phyloP scores from a whole-genome alignment of 1,284 basidiomycete species.

The Butyriboletus appendiculatus region DNA sequence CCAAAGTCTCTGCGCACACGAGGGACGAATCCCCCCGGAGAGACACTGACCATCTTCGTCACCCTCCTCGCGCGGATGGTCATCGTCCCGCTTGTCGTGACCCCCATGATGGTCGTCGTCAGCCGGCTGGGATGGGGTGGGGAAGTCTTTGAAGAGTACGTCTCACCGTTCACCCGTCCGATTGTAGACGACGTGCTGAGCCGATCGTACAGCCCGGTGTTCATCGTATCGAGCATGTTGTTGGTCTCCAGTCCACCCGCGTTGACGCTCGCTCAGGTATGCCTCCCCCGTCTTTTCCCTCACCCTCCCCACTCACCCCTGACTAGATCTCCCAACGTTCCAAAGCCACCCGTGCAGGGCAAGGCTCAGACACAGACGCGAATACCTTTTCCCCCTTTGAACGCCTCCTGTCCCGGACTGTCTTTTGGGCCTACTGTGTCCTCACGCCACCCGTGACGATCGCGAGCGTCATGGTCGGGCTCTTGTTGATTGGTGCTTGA shows the following conservation, averaged over 20 bases:
- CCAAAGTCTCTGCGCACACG: neutral
- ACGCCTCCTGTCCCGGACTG: conserved; percentile 79
- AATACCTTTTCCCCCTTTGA: conserved; percentile 57
- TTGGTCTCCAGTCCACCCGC: conserved; percentile 82
- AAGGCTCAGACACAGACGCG: neutral
- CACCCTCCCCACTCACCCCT: no score
- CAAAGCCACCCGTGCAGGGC: neutral
- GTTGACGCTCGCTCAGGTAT: conserved; percentile 75
- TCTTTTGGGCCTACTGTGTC: conserved; percentile 83
- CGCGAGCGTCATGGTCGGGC: conserved; percentile 71
- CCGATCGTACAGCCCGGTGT: conserved; percentile 61
- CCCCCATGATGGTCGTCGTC: conserved; percentile 70
- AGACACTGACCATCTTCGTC: conserved; percentile 81
- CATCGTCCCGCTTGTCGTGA: conserved; percentile 75
- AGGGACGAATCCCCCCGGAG: conserved; percentile 48
- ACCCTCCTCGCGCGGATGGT: conserved; percentile 84
- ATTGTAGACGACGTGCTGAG: conserved; percentile 7
- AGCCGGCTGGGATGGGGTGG: conserved; percentile 44
- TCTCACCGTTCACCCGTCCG: conserved; percentile 22
- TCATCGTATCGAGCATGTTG: conserved; percentile 79
- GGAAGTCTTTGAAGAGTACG: conserved; percentile 71
- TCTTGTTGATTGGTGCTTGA: conserved; percentile 54
- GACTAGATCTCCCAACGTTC: conserved; percentile 23
- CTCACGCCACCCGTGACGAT: conserved; percentile 83
- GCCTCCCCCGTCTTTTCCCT: conserved; percentile 2